Evolutionary conservation across 306 rosid genomes (phyloP).

Genomic region (Quercus variabilis): DNA sequence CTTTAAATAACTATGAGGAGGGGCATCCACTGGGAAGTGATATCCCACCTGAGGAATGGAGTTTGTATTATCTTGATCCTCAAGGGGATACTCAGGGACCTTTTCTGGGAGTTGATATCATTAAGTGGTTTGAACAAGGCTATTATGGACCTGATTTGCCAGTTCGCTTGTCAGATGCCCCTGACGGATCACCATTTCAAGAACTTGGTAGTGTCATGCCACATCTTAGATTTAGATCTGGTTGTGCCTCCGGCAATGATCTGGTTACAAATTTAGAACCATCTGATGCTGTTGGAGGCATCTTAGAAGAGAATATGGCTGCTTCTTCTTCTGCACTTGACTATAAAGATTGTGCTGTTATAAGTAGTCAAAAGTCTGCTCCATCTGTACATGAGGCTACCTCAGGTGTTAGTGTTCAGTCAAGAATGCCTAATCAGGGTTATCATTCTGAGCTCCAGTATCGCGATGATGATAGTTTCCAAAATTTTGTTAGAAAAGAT

Average conservation of each 20-base stretch:
- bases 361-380: constrained; percentile 39
- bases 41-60: constrained; percentile 48
- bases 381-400: constrained; percentile 40
- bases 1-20: constrained; percentile 36
- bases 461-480: constrained; percentile 36
- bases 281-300: constrained; percentile 38
- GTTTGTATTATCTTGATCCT: constrained; percentile 71
- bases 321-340: constrained; percentile 22
- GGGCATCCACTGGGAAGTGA: constrained; percentile 28
- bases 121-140: constrained; percentile 71
- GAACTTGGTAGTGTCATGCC: constrained; percentile 70
- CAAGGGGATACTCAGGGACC: constrained; percentile 69
- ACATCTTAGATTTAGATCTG: constrained; percentile 41
- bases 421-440: constrained; percentile 30
- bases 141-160: constrained; percentile 58
- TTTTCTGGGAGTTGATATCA: constrained; percentile 68
- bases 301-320: constrained; percentile 28
- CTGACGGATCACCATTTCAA: constrained; percentile 52
- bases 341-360: constrained; percentile 29
- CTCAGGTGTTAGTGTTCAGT: constrained; percentile 25
- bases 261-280: constrained; percentile 37
- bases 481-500: constrained; percentile 35
- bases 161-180: constrained; percentile 61
- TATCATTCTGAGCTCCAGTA: constrained; percentile 39
- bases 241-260: constrained; percentile 32